Base-by-base conservation (phyloP, 2,329 filamentous ascomycete species). In the Neonectria coccinea region DNA sequence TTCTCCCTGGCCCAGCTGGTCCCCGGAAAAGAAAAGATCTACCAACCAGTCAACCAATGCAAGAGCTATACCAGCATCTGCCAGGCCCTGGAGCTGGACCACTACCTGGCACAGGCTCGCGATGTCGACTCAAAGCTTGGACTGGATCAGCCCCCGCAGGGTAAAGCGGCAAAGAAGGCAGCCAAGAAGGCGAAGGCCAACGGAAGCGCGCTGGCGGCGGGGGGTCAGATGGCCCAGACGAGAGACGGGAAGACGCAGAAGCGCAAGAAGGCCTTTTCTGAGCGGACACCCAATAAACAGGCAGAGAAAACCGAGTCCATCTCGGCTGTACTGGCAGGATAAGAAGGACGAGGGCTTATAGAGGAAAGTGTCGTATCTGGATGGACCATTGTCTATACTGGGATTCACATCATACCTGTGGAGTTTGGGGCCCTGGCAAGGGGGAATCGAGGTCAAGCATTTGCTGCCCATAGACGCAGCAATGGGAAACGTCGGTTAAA, bases 1-100 rank as follows among this genome's bases (percentile, higher is more conserved):
- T 99, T 92, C 77, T 84, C 96, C 33, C 87, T 99, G 29, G 88
- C 88, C 45, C 93, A 97, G 77, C 87, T 97, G 79, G 88, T 98
- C 25, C 93, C 94, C 0, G 93, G 94, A 16, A 97, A 94, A 77
- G 83, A 88, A 52, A 82, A 86, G 42, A 83, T 82, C 1, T 92
- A 91, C 76, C 84, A 85, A 63, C 78, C 83, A 4, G 84, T 96
- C 70, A 88, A 87, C 66, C 79, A 82, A 51, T 86, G 86, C 65
- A 94, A 91, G 80, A 91, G 86, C 70, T 97, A 97, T 74, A 81
- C 80, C 9, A 89, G 92, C 56, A 78, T 90, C 2, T 91, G 93
- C 74, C 83, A 88, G 61, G 80, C 85, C 1, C 79, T 98, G 31
- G 88, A 85, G 1, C 84, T 92, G 39, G 84, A 89, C 2, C 84